Evolutionary conservation across 2,329 filamentous ascomycete genomes (phyloP).

Genomic region (Alternaria sp.): DNA sequence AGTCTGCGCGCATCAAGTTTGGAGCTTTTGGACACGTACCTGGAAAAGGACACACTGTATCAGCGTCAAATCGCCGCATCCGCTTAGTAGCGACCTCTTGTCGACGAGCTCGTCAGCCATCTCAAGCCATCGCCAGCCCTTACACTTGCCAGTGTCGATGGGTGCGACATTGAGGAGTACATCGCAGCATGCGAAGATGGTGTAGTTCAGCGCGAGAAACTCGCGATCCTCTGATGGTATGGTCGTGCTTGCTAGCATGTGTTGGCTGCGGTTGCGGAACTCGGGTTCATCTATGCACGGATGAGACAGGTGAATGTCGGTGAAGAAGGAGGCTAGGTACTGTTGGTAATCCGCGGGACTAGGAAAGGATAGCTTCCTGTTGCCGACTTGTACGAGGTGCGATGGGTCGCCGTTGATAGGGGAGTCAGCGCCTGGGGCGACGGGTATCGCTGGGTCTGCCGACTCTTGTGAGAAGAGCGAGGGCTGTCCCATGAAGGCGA

Average conservation of each 20-base stretch:
- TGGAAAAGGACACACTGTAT: conserved; percentile 39
- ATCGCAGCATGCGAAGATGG: conserved; percentile 35
- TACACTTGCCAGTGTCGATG: conserved; percentile 12
- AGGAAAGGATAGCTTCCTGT: conserved; percentile 31
- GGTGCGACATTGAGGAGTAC: conserved; percentile 13
- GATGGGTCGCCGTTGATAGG: neutral
- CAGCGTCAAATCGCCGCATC: conserved; percentile 28
- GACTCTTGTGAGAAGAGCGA: conserved; percentile 18
- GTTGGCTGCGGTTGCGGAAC: conserved; percentile 31
- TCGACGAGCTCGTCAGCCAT: conserved; percentile 37
- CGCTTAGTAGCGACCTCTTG: conserved; percentile 26
- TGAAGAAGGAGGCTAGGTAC: conserved; percentile 37
- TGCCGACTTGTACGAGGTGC: conserved; percentile 23
- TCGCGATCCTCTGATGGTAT: conserved; percentile 26
- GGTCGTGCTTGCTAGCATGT: conserved; percentile 25
- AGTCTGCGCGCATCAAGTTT: neutral
- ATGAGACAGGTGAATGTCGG: conserved; percentile 31
- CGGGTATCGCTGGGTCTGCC: conserved; percentile 10
- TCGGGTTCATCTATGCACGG: conserved; percentile 40
- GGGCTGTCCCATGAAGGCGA: conserved; percentile 23
- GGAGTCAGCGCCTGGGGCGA: neutral
- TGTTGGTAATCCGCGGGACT: conserved; percentile 26
- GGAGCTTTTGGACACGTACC: conserved; percentile 15
- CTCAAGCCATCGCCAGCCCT: conserved; percentile 41
- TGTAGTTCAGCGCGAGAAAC: conserved; percentile 41